Evolutionary conservation across 148 eudicot genomes (phyloP).

Genomic region (Camellia japonica): DNA sequence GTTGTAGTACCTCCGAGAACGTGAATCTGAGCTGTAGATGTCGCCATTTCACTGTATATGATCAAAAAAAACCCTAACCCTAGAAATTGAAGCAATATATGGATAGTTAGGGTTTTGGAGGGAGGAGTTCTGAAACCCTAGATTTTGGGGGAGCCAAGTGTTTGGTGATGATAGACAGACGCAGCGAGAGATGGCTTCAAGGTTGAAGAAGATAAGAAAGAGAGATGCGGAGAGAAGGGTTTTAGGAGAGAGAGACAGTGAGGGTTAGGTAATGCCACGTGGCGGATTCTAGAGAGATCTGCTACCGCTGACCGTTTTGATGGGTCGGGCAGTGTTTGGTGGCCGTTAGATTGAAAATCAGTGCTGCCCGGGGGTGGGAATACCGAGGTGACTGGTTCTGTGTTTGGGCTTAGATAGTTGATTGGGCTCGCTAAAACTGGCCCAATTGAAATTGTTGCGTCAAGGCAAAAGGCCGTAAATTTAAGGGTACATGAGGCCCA

Average conservation of each 20-base stretch:
- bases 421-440: background rate
- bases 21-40: constrained; percentile 40
- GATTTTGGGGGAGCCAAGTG: background rate
- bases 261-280: constrained; percentile 11
- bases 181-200: background rate
- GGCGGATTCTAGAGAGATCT: constrained; percentile 11
- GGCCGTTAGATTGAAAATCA: background rate
- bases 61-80: constrained; percentile 4
- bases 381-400: background rate
- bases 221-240: background rate
- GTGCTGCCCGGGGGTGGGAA: background rate
- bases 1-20: constrained; percentile 29
- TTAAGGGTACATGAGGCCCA: too few relatives aligned
- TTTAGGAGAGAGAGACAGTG: background rate
- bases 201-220: background rate
- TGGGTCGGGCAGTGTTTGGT: background rate
- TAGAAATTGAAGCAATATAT: background rate
- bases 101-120: background rate
- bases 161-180: background rate
- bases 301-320: constrained; percentile 16
- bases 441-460: too few relatives aligned
- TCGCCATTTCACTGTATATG: constrained; percentile 23
- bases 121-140: background rate
- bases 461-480: too few relatives aligned
- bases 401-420: background rate